Percentiles rank a stretch among this genome's conserved stretches.
Evolutionary conservation across 352 stramenopile species (phyloP).

Genomic region (Phytophthora pseudosyringae): DNA sequence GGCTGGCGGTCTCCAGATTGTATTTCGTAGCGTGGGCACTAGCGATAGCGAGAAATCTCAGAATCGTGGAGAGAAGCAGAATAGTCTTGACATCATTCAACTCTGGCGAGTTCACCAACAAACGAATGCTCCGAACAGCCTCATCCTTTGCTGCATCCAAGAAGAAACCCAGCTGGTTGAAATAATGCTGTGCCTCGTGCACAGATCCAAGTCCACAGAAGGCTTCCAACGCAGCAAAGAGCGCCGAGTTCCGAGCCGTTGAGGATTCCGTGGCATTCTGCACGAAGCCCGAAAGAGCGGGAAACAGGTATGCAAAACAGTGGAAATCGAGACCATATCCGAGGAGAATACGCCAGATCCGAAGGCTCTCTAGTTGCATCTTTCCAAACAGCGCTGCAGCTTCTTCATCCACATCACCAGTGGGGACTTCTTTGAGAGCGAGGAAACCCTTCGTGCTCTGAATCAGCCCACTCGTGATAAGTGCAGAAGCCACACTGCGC

Average conservation of each 20-base stretch:
- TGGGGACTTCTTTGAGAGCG: conserved; percentile 42
- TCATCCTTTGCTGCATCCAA: conserved; percentile 43
- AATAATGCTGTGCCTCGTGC: conserved; percentile 70
- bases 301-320: conserved; percentile 73
- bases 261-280: conserved; percentile 14
- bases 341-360: conserved; percentile 69
- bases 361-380: conserved; percentile 64
- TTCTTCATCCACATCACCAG: conserved; percentile 22
- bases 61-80: conserved; percentile 35
- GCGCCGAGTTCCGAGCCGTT: conserved; percentile 25
- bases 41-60: conserved; percentile 59
- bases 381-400: conserved; percentile 29
- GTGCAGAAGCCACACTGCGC: conserved; percentile 40
- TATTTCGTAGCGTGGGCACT: conserved; percentile 58
- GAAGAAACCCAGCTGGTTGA: conserved; percentile 67
- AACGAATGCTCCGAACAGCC: conserved; percentile 14
- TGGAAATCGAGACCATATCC: conserved; percentile 74
- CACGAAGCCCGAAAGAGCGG: conserved; percentile 54
- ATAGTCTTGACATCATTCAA: conserved; percentile 15
- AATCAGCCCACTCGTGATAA: conserved; percentile 55
- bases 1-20: conserved; percentile 43
- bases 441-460: conserved; percentile 69
- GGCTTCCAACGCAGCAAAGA: conserved; percentile 57
- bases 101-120: conserved; percentile 1
- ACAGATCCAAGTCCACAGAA: conserved; percentile 52